Base-by-base conservation (phyloP, 2,329 filamentous ascomycete genomes). In the Neophaeococcomyces aloes region DNA sequence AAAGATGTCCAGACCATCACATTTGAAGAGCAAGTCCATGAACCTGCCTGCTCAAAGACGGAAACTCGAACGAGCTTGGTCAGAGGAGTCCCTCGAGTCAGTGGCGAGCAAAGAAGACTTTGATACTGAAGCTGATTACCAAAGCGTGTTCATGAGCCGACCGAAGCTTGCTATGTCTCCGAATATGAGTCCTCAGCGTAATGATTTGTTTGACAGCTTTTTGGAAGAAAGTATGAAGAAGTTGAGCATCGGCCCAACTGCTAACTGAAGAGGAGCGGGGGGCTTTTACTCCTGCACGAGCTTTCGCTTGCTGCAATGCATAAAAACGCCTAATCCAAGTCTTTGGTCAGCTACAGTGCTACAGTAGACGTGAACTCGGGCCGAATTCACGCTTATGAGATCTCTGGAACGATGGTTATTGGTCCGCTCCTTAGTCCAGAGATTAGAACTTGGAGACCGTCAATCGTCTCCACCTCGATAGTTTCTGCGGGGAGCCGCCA, bases 111-210 rank as follows among this genome's bases (percentile, higher is more conserved):
- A 89, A 56, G 75, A 81, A 50, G 64, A 94, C 31, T 79, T 94
- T 21, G 72, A 72, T 13, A 73, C 80, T 43, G 79, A 86, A 52
- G 70, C 74, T 3, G 86, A 93, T 48, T 83, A 86, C 61, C 81
- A 83, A 47, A 82, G 81, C 19, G 81, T 94, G 1, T 95, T 95
- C 60, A 85, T 81, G 64, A 88, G 84, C 50, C 66, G 88, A 51
- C 88, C 88, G 0, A 83, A 79, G 61, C 78, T 95, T 52, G 80
- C 81, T 51, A 35, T 33, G 21, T 48, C 45, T 23, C 45, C 45
- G 2, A 34, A 44, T 17, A 18, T 44, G n/a, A 35, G 32, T 30
- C 41, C 45, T 7, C 41, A 38, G 41, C 17, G 19, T 15, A 27
- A 27, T 29, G 39, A 42, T 34, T 18, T 35, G n/a, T 42, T 34